Evolutionary conservation across 352 stramenopile genomes (phyloP).

Genomic region (Globisporangium irregulare): DNA sequence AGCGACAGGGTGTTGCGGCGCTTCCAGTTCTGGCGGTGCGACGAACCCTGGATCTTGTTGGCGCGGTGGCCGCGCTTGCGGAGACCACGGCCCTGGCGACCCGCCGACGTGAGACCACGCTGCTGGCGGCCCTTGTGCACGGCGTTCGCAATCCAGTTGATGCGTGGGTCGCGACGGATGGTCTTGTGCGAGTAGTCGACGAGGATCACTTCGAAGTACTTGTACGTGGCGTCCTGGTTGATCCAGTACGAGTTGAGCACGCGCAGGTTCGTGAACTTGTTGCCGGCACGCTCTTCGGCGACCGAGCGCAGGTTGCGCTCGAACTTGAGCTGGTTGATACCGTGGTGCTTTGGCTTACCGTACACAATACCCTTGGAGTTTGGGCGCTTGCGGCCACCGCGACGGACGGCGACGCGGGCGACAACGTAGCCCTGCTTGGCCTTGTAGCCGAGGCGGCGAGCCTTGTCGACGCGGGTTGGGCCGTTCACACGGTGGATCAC

Average conservation of each 20-base stretch:
- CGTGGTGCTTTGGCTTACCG: constrained; percentile 99
- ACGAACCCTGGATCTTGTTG: constrained; percentile 99
- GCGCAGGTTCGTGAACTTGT: constrained; percentile 97
- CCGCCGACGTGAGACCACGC: constrained; percentile 98
- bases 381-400: constrained; percentile 98
- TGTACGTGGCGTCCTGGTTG: constrained; percentile 99
- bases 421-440: constrained; percentile 99
- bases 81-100: constrained; percentile 96
- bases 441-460: constrained; percentile 99
- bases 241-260: constrained; percentile 99
- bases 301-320: constrained; percentile 97
- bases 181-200: constrained; percentile 97
- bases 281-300: constrained; percentile 97
- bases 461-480: constrained; percentile 98
- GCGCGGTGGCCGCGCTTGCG: constrained; percentile 98
- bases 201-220: constrained; percentile 99
- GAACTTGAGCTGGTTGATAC: constrained; percentile 99
- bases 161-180: constrained; percentile 98
- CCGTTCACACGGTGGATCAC: constrained; percentile 94
- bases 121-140: constrained; percentile 99
- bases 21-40: constrained; percentile 97
- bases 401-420: constrained; percentile 96
- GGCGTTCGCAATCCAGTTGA: constrained; percentile 99
- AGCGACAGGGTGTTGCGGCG: constrained; percentile 98
- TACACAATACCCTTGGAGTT: constrained; percentile 99